Base-by-base conservation (phyloP, 805 yeast species). In the Tetrapisispora taiwanensis region DNA sequence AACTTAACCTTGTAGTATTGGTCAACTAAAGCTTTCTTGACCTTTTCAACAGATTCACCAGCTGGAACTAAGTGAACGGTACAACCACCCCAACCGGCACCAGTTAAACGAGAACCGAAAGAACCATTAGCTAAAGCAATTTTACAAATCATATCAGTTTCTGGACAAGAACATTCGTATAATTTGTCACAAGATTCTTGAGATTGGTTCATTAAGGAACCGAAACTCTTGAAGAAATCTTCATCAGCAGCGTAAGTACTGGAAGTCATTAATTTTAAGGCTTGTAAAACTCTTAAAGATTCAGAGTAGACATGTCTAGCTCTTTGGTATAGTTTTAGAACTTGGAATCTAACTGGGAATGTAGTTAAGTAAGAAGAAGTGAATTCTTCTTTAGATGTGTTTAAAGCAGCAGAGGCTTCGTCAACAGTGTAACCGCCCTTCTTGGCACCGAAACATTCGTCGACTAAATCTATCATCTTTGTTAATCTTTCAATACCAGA, bases 81-180 rank as follows among this genome's bases (percentile, higher is more conserved):
- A 22, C 80, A 75, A 5, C 88, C 88, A 31, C 88, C 88, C 72
- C 79, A 81, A 3, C 88, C 89, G 8, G 88, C 88, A 19, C 88
- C 88, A 4, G 88, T 81, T n/a, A 79, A 71, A 45, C 89, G 68
- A 1, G 84, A 76, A n/a, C 88, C 88, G 46, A 62, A 69, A 0
- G 84, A 67, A 3, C 88, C 89, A 49, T 73, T 69, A 1, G 49
- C 54, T 34, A 67, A 58, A 3, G 85, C 86, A 43, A 81, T 71
- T 7, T 54, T 43, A 54, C 83, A 76, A 33, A 81, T 56, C 10
- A 60, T 59, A 45, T 80, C 76, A 40, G 79, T 70, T 48, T 74
- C 79, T 1, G 68, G 69, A 45, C 74, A 72, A 1, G 84, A 78
- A 45, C 81, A 76, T 47, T 77, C 71, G 60, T 70, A 75, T 31